Evolutionary conservation across 805 yeast genomes (phyloP).

Genomic region (Saturnispora besseyi): DNA sequence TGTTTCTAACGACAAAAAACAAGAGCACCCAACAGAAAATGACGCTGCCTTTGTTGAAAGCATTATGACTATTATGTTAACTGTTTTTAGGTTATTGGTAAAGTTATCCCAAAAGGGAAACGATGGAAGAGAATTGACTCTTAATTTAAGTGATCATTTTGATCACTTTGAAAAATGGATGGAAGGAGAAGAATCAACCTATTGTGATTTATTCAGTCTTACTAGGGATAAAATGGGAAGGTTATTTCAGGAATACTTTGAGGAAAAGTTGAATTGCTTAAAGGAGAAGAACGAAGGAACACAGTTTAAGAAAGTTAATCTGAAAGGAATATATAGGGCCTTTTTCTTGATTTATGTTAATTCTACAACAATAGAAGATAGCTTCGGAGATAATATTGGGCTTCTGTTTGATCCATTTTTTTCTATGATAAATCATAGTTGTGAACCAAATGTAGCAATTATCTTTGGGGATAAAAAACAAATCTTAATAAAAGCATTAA

Average conservation of each 20-base stretch:
- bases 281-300: no score
- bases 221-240: no score
- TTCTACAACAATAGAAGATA: conserved; percentile 23
- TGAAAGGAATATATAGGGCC: conserved; percentile 13
- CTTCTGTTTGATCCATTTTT: conserved; percentile 30
- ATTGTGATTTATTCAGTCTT: no score
- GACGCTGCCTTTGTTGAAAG: not conserved
- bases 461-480: conserved; percentile 16
- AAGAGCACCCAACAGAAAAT: not conserved
- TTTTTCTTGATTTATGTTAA: conserved; percentile 25
- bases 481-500: conserved; percentile 17
- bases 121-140: not conserved
- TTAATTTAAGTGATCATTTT: conserved; percentile 18
- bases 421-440: conserved; percentile 34
- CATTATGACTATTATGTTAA: not conserved
- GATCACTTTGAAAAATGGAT: conserved; percentile 10
- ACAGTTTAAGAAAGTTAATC: no score
- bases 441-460: conserved; percentile 29
- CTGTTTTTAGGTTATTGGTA: conserved; percentile 5
- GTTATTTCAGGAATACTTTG: no score
- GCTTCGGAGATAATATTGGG: conserved; percentile 26
- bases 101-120: not conserved
- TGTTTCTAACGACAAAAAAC: not conserved
- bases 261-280: no score
- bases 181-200: not conserved